Base-by-base conservation (phyloP, 2,329 filamentous ascomycete genomes). In the Diplodia intermedia region DNA sequence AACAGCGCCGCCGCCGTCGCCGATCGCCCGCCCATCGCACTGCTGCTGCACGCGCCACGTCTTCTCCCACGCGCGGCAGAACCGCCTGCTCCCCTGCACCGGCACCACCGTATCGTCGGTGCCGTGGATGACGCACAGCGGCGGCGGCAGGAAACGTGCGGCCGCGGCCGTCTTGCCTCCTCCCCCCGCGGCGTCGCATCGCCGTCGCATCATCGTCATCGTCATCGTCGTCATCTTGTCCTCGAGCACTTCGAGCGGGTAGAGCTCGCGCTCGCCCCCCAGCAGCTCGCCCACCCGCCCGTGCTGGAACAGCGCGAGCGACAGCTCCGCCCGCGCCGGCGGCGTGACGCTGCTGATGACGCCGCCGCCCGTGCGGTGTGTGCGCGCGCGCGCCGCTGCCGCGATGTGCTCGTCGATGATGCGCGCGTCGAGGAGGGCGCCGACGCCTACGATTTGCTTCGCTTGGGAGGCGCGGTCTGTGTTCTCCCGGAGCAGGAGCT, bases 91-190 rank as follows among this genome's bases (percentile, higher is more conserved):
- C 68, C 75, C 72, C 47, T 73, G 70, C 8, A 77, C 68, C 43
- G 65, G 70, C n/a, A 79, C 76, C 14, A 70, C 71, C 12, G 67
- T 70, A 67, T 79, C 77, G 14, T 71, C 61, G 15, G 71, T 71
- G 0, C 76, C 77, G 71, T 79, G 77, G 2, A 77, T 36, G 40
- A 78, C 75, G 60, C 71, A 73, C 18, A 74, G 76, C 2, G 76
- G 76, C 18, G 75, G 31, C 31, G 8, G 31, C 23, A 26, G 75
- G 26, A 77, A 67, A 11, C 52, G 26, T 14, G 36, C 33, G 3
- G 23, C 3, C 2, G 36, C 33, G 3, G 23, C 3, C 2, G 2
- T 26, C 2, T 26, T 33, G n/a, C 47, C 60, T 3, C 47, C 60
- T 3, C 40, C 67, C 40, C 65, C 15, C 38, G 15, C 18, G 18